Conservation (phyloP, 1,284 basidiomycete species). For the Leucoagaricus sp. region DNA sequence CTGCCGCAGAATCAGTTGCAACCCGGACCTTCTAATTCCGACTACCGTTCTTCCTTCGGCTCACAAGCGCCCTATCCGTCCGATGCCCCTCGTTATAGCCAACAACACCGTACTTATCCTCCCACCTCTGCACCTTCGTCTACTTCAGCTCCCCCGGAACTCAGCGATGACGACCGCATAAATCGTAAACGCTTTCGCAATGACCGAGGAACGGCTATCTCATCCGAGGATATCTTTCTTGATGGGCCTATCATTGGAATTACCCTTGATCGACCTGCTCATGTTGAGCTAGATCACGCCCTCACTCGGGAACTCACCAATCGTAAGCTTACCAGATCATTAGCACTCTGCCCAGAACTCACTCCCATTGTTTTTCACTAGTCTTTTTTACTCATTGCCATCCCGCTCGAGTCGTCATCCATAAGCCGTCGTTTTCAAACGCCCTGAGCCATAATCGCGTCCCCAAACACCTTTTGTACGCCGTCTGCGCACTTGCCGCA, state of each 20-base stretch:
- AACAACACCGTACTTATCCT: slow-evolving; percentile 16
- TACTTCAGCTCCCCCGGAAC: slow-evolving; percentile 21
- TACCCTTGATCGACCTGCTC: slow-evolving; percentile 36
- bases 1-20: slow-evolving; percentile 34
- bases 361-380: slow-evolving; percentile 30
- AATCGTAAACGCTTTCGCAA: slow-evolving; percentile 40
- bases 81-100: slow-evolving; percentile 24
- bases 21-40: slow-evolving; percentile 27
- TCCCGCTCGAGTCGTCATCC: slow-evolving; percentile 70
- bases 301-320: slow-evolving; percentile 75
- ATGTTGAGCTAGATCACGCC: slow-evolving; percentile 55
- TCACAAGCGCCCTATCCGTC: slow-evolving; percentile 22
- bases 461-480: slow-evolving; percentile 66
- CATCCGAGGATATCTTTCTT: slow-evolving; percentile 40
- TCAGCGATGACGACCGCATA: slow-evolving; percentile 33
- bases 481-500: slow-evolving; percentile 74
- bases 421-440: slow-evolving; percentile 72
- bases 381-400: slow-evolving; percentile 83
- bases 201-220: slow-evolving; percentile 34
- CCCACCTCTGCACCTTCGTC: slow-evolving; percentile 20
- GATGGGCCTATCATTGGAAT: slow-evolving; percentile 34
- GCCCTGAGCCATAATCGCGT: slow-evolving; percentile 63
- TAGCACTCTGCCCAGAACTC: slow-evolving; percentile 13
- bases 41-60: slow-evolving; percentile 17
- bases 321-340: slow-evolving; percentile 43